Base-by-base conservation (phyloP, 805 yeast species). In the Yamadazyma sp. region DNA sequence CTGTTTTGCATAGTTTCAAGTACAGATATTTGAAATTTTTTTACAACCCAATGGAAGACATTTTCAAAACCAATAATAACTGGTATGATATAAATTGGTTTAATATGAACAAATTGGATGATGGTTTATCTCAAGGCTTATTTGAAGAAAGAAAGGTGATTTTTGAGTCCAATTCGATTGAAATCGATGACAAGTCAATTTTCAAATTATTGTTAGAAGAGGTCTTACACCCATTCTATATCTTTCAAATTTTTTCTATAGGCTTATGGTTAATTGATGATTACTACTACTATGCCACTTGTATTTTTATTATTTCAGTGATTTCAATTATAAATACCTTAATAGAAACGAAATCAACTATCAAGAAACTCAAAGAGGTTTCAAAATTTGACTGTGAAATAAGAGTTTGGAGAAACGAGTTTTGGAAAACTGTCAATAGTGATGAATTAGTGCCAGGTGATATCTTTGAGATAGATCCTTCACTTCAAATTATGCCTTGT, bases 401-500 rank as follows among this genome's bases (percentile, higher is more conserved):
- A 5, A 75, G 97, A 48, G 97, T 86, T 1, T 80, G 89, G 73
- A 78, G 98, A 56, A 88, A 86, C 51, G 96, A 83, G 9, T 93
- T 86, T 58, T 91, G 97, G 98, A 82, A 80, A 33, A 88, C 82
- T 46, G 66, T 82, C 2, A 71, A 75, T 23, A 82, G 95, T 0
- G 69, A 72, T 9, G 93, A 86, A 28, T 69, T 93, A 21, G 97
- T 93, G 1, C 98, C 98, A 0, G 99, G 99, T 33, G 99, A 93
- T 57, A 76, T 93, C 1, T 88, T 82, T 53, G 98, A 93, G 62
- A 78, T 93, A 23, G 97, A 89, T 51, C 95, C 97, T 0, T 75
- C 84, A 0, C 63, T 93, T 38, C 50, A 67, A 3, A 50, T 73
- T 1, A 70, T 91, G 31, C 98, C 99, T 0, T 88, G 96, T 54